phyloP scores from a whole-genome alignment of 1,139 yeast species.

The Pichia sorboxylosa region DNA sequence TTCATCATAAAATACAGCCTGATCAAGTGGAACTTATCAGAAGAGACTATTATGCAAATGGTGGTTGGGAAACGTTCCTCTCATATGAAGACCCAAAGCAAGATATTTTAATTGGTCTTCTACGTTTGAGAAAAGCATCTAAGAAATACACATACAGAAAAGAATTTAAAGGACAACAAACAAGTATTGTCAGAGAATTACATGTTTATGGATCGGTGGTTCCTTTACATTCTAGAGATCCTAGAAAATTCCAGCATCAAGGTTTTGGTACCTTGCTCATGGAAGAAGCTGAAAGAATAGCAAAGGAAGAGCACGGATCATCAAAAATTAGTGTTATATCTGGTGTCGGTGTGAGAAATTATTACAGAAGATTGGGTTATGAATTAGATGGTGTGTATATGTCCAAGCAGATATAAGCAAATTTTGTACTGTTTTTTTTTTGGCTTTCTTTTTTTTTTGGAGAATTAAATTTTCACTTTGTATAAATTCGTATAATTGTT shows the following conservation, averaged over 20 bases:
- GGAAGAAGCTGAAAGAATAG: constrained; percentile 98
- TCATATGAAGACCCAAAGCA: constrained; percentile 96
- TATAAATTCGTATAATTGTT: no score
- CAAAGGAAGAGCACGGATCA: constrained; percentile 91
- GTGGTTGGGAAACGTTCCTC: constrained; percentile 97
- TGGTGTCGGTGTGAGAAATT: constrained; percentile 96
- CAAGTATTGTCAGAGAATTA: constrained; percentile 88
- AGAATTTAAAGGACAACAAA: constrained; percentile 73
- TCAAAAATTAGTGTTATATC: constrained; percentile 84
- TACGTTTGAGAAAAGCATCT: constrained; percentile 80
- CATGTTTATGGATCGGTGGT: constrained; percentile 98
- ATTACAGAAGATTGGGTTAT: constrained; percentile 86
- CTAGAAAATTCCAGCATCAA: constrained; percentile 96
- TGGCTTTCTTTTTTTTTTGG: no score
- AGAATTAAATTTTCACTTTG: no score
- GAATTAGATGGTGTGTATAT: constrained; percentile 90
- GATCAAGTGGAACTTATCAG: constrained; percentile 94
- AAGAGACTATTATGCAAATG: constrained; percentile 93
- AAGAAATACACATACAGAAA: constrained; percentile 84
- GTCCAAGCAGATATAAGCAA: constrained; percentile 44
- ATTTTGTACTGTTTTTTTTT: no score
- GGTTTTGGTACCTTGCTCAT: constrained; percentile 94
- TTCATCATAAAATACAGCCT: constrained; percentile 92
- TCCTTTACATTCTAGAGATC: constrained; percentile 94
- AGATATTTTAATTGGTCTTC: constrained; percentile 84